Conservation (phyloP, 2,329 filamentous ascomycete genomes). For the Aspergillus hiratsukae region DNA sequence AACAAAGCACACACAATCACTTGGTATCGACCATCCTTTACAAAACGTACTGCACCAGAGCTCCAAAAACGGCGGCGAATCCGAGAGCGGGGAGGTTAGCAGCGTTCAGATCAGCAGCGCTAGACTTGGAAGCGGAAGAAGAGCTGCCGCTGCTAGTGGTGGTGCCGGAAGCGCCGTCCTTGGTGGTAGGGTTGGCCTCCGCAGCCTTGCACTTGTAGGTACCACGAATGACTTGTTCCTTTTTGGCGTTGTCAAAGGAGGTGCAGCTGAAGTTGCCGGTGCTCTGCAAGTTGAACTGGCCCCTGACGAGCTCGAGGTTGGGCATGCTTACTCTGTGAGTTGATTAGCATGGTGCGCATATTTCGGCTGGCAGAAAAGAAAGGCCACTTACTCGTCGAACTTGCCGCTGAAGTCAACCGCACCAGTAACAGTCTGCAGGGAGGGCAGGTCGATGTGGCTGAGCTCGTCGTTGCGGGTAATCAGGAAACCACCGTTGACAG, state of each 20-base stretch:
- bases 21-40: conserved; percentile 35
- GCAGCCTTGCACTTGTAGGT: conserved; percentile 42
- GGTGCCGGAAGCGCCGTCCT: conserved; percentile 30
- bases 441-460: conserved; percentile 59
- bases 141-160: conserved; percentile 21
- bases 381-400: conserved; percentile 68
- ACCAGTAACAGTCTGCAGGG: conserved; percentile 67
- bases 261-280: conserved; percentile 61
- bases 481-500: conserved; percentile 72
- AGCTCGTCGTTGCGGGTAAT: conserved; percentile 88
- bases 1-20: conserved; percentile 26
- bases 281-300: conserved; percentile 66
- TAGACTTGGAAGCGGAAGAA: conserved; percentile 31
- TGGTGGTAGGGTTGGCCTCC: conserved; percentile 33
- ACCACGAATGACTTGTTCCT: conserved; percentile 44
- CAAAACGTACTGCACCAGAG: conserved; percentile 43
- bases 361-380: not conserved
- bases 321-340: conserved; percentile 64
- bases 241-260: conserved; percentile 46
- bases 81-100: conserved; percentile 38
- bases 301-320: conserved; percentile 61
- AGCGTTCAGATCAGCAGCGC: conserved; percentile 32
- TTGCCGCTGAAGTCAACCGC: conserved; percentile 80
- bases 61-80: conserved; percentile 42
- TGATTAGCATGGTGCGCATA: conserved; percentile 28